Conservation (phyloP, 1,139 yeast genomes). For the Nakaseomyces sp. region DNA sequence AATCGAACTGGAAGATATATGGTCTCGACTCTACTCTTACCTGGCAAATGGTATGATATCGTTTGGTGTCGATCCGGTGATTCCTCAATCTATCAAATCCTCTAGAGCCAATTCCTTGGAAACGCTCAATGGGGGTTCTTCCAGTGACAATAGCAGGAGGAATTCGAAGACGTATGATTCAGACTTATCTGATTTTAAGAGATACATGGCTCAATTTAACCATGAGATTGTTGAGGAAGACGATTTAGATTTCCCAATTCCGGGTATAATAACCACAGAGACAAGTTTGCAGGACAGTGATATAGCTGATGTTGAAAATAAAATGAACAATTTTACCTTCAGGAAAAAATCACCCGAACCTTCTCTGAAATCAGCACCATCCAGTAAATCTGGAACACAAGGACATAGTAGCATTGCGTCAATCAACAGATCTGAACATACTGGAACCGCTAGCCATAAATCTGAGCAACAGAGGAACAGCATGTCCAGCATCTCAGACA, state of each 20-base stretch:
- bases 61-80: slow-evolving; percentile 53
- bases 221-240: slow-evolving; percentile 4
- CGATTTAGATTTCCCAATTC: slow-evolving; percentile 3
- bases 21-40: slow-evolving; percentile 53
- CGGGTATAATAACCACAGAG: neutral
- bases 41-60: slow-evolving; percentile 59
- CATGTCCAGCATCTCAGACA: neutral
- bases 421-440: neutral
- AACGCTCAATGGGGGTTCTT: neutral
- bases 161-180: neutral
- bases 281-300: slow-evolving; percentile 1
- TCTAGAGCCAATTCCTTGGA: neutral
- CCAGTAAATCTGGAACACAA: neutral
- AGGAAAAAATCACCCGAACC: neutral
- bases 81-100: neutral
- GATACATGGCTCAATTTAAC: slow-evolving; percentile 2
- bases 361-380: neutral
- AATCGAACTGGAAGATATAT: slow-evolving; percentile 47
- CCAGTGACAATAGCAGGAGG: neutral
- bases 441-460: neutral
- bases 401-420: neutral
- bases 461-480: neutral
- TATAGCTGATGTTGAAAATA: neutral
- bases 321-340: neutral
- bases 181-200: neutral